Base-by-base conservation (phyloP, 2,329 filamentous ascomycete genomes). In the Daldinia sp. region DNA sequence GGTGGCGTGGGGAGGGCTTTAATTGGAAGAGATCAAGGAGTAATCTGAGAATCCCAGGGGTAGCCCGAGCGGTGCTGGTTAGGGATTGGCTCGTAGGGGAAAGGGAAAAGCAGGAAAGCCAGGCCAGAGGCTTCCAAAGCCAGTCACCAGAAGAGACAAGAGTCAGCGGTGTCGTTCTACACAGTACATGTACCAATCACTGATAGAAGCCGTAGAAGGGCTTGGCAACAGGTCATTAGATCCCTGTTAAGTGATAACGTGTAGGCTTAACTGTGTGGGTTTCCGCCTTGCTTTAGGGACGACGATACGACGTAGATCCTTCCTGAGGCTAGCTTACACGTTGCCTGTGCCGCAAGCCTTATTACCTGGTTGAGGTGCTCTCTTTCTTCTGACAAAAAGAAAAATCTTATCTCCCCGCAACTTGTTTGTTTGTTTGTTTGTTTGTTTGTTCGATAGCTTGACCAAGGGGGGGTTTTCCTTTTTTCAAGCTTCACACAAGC, bases 1-100 rank as follows among this genome's bases (percentile, higher is more conserved):
- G 65, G 69, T 68, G 67, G 57, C 65, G 71, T 64, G 71, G 65
- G 63, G 44, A 60, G 50, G 20, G 41, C 39, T 71, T 26, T 72
- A 68, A 73, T 73, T 72, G 70, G 70, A 23, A 39, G 35, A 62
- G 46, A 54, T 60, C 60, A 39, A 68, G 63, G 51, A 57, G 63
- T 73, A 73, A 73, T 73, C 67, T 66, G 42, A 56, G 62, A 62
- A 46, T 23, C 7, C 59, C 63, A 68, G 63, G 65, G 70, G 70
- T 60, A 62, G 23, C 58, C 61, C 35, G 12, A 58, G 41, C 39
- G 46, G 63, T 48, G 46, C 57, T 69, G 48, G 33, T 46, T 26
- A 28, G 30, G 63, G 65, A 67, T 67, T 65, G 65, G 65, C 51
- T 65, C 57, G 60, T 41, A 65, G 50, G 39, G 53, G 23, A 13